Evolutionary conservation across 2,329 filamentous ascomycete genomes (phyloP).

Genomic region (Aspergillus floridensis): DNA sequence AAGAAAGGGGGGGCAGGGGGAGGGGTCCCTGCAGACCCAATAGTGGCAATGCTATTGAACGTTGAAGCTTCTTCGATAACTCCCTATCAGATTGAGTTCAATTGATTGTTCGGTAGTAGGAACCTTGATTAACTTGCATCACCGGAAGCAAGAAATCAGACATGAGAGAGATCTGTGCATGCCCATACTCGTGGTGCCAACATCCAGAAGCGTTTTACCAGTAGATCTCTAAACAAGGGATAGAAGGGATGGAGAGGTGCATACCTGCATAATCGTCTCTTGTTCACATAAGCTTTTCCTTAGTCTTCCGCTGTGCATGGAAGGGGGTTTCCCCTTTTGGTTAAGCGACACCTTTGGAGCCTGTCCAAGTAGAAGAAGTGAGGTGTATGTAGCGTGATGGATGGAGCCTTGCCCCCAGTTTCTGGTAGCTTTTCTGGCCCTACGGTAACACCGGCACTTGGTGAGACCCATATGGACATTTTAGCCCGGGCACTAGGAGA

Average conservation of each 20-base stretch:
- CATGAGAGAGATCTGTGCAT: neutral
- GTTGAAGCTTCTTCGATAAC: neutral
- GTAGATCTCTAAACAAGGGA: neutral
- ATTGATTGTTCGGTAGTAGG: neutral
- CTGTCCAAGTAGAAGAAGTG: neutral
- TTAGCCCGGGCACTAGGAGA: neutral
- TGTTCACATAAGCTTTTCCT: conserved; percentile 4
- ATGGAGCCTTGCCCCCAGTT: no score
- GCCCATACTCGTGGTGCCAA: neutral
- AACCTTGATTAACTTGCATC: neutral
- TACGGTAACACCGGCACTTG: neutral
- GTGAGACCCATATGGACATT: no score
- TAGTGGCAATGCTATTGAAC: neutral
- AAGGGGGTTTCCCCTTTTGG: neutral
- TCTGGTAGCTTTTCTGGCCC: neutral
- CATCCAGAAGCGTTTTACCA: neutral
- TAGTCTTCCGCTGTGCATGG: neutral
- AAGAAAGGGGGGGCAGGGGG: no score
- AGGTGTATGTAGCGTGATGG: neutral
- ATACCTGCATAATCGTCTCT: neutral
- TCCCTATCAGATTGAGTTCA: neutral
- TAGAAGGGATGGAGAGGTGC: neutral
- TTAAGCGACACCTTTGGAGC: neutral
- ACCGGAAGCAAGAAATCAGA: neutral
- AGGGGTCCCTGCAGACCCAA: neutral